Evolutionary conservation across 148 eudicot species (phyloP).

Genomic region (Vaccinium macrocarpon): DNA sequence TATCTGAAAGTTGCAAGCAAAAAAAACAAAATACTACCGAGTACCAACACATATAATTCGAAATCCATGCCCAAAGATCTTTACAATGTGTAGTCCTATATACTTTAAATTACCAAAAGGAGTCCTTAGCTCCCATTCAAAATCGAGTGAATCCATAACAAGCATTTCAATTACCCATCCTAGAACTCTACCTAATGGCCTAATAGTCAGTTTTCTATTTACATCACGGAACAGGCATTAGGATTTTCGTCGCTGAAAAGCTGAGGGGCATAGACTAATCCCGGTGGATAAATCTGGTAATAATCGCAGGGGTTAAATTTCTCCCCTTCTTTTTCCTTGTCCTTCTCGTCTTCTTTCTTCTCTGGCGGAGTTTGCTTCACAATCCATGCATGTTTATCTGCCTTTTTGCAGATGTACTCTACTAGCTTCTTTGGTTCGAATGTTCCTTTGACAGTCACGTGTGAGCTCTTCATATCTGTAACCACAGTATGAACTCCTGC

Average conservation of each 20-base stretch:
- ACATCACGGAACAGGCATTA: constrained; percentile 44
- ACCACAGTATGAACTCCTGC: constrained; percentile 51
- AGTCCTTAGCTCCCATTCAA: neutral
- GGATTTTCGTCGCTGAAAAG: constrained; percentile 50
- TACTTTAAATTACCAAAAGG: neutral
- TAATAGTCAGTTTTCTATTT: neutral
- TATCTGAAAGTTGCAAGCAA: neutral
- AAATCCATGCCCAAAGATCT: neutral
- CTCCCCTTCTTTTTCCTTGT: neutral
- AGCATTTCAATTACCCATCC: neutral
- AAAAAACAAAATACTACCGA: too few relatives aligned
- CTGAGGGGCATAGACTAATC: constrained; percentile 30
- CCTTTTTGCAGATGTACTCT: constrained; percentile 27
- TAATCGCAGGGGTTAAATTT: neutral
- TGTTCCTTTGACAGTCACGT: constrained; percentile 45
- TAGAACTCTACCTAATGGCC: neutral
- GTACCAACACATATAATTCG: neutral
- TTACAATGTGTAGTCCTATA: neutral
- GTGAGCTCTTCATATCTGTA: constrained; percentile 31
- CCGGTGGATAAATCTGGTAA: constrained; percentile 17
- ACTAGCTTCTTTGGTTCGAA: constrained; percentile 42
- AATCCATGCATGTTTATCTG: constrained; percentile 42
- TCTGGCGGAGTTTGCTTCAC: constrained; percentile 4
- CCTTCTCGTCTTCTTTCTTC: constrained; percentile 4
- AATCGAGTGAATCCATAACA: neutral